These are phyloP conservation scores for Sechiopsis laciniata DNA, from an alignment of 306 rosid species.

Conservation along the genomic window DNA sequence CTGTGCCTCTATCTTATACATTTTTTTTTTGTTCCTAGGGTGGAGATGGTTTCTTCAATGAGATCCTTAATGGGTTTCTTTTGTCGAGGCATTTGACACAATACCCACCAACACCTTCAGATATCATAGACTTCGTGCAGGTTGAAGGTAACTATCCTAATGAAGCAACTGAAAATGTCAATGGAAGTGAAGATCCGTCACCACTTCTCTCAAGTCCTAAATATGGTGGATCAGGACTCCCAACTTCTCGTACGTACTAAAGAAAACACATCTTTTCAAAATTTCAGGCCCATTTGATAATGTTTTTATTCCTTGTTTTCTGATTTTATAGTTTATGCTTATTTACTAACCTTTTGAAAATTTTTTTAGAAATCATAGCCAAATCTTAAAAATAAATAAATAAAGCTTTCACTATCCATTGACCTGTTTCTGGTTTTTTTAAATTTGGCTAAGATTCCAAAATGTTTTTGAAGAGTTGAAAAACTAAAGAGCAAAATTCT, in stretches of 20 bases:
- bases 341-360: not conserved
- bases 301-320: not conserved
- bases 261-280: slow-evolving; percentile 28
- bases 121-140: slow-evolving; percentile 38
- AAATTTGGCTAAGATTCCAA: not conserved
- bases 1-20: not conserved
- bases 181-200: slow-evolving; percentile 43
- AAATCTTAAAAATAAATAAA: not conserved
- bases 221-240: slow-evolving; percentile 31
- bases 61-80: slow-evolving; percentile 94
- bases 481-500: not conserved
- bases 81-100: slow-evolving; percentile 72
- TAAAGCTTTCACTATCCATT: not conserved
- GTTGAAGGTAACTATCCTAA: slow-evolving; percentile 36
- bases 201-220: slow-evolving; percentile 50
- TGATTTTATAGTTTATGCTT: not conserved
- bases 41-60: slow-evolving; percentile 97
- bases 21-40: slow-evolving; percentile 40
- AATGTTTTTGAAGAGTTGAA: not conserved
- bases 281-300: slow-evolving; percentile 6
- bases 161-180: slow-evolving; percentile 35
- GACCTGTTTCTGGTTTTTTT: not conserved
- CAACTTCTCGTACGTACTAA: slow-evolving; percentile 44
- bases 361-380: not conserved
- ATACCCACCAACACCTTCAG: slow-evolving; percentile 73